Evolutionary conservation across 768 basidiomycete genomes (phyloP).

Genomic region (Hericium rajendrae): DNA sequence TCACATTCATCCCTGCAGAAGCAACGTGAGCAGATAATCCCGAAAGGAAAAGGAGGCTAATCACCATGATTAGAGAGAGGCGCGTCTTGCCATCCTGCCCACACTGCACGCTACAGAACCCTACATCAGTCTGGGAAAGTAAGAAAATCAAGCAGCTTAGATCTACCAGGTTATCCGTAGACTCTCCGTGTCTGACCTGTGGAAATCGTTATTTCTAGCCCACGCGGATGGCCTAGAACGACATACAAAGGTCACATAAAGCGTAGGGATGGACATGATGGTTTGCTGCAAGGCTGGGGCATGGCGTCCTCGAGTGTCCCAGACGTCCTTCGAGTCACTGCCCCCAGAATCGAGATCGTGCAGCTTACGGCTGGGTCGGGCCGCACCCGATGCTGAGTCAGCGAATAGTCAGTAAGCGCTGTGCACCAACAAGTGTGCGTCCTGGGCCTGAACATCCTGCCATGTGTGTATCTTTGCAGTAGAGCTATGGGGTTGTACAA

Average conservation of each 20-base stretch:
- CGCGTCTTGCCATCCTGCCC: slow-evolving; percentile 74
- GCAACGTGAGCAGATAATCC: not conserved
- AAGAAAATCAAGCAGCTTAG: not conserved
- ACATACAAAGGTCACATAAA: slow-evolving; percentile 22
- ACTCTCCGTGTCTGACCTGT: slow-evolving; percentile 71
- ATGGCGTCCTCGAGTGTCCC: not conserved
- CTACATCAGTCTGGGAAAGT: not conserved
- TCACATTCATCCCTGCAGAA: slow-evolving; percentile 25
- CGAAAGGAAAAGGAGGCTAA: slow-evolving; percentile 5
- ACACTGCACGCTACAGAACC: slow-evolving; percentile 33
- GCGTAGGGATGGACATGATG: slow-evolving; percentile 10
- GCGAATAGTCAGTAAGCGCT: slow-evolving; percentile 1
- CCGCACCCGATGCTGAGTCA: slow-evolving; percentile 1
- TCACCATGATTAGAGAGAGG: slow-evolving; percentile 67
- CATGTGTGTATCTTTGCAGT: not conserved
- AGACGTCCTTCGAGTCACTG: not conserved
- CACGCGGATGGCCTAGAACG: too few relatives aligned
- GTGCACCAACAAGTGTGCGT: slow-evolving; percentile 2
- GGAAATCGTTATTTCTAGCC: too few relatives aligned
- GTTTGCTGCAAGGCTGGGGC: not conserved
- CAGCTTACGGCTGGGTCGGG: too few relatives aligned
- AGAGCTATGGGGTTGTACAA: not conserved
- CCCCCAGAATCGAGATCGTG: not conserved
- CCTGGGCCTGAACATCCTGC: not conserved
- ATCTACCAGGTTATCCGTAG: slow-evolving; percentile 62